Percentiles rank a stretch among this genome's conserved stretches.
phyloP scores from a whole-genome alignment of 2,329 filamentous ascomycete species.

The Pseudopithomyces maydicus region DNA sequence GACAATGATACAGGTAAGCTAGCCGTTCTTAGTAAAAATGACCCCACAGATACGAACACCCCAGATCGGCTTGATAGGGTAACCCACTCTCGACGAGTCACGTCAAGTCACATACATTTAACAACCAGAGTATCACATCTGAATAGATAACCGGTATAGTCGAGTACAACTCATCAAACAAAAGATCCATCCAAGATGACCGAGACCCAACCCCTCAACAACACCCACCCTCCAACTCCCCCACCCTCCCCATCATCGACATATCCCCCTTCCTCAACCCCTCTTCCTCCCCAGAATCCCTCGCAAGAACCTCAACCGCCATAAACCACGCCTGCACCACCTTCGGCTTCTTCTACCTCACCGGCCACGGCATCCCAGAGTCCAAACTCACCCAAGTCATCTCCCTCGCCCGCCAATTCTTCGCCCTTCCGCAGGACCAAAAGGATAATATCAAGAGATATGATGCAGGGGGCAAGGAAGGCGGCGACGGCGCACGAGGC shows the following conservation, averaged over 20 bases:
- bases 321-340: slow-evolving; percentile 44
- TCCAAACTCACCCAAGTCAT: slow-evolving; percentile 34
- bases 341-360: slow-evolving; percentile 52
- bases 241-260: slow-evolving; percentile 48
- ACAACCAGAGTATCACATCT: no score
- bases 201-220: no score
- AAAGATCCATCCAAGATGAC: no score
- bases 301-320: slow-evolving; percentile 32
- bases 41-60: no score
- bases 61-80: no score
- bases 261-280: slow-evolving; percentile 45
- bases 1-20: no score
- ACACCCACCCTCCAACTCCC: no score
- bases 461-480: slow-evolving; percentile 36
- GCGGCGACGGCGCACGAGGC: slow-evolving; percentile 44
- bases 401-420: slow-evolving; percentile 41
- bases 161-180: no score
- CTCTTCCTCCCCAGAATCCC: slow-evolving; percentile 15
- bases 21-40: no score
- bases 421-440: slow-evolving; percentile 29
- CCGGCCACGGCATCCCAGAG: slow-evolving; percentile 46
- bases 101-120: no score
- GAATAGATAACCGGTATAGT: no score
- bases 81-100: no score
- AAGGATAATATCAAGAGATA: slow-evolving; percentile 44